phyloP scores from a whole-genome alignment of 2,329 filamentous ascomycete genomes.

The Neonectria coccinea region DNA sequence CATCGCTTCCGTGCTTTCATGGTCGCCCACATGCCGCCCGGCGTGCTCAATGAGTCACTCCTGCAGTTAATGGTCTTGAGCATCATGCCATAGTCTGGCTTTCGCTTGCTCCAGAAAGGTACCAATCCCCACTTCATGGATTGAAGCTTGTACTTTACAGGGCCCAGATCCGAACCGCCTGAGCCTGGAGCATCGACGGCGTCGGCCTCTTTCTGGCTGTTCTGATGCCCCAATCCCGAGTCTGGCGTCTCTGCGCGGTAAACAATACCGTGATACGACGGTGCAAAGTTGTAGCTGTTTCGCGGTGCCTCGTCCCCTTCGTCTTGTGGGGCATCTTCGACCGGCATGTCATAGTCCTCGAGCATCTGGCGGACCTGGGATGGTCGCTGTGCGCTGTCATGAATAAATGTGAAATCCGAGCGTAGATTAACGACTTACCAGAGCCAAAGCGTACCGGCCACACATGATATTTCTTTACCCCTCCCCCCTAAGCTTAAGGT shows the following conservation, averaged over 20 bases:
- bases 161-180: not conserved
- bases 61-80: conserved; percentile 96
- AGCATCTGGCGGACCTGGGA: conserved; percentile 80
- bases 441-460: conserved; percentile 51
- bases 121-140: conserved; percentile 97
- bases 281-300: conserved; percentile 92
- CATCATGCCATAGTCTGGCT: conserved; percentile 80
- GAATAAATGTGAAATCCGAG: not conserved
- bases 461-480: conserved; percentile 46
- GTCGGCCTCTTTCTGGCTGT: conserved; percentile 19
- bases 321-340: conserved; percentile 78
- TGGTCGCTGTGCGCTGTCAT: conserved; percentile 68
- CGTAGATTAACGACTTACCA: conserved; percentile 44
- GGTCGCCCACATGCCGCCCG: conserved; percentile 87
- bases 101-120: conserved; percentile 91
- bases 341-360: conserved; percentile 78
- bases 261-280: conserved; percentile 85
- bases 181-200: conserved; percentile 8
- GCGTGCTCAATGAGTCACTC: conserved; percentile 82
- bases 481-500: too few species aligned
- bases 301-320: conserved; percentile 70
- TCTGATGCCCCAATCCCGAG: conserved; percentile 62
- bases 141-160: conserved; percentile 81
- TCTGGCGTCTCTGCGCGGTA: conserved; percentile 82
- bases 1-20: conserved; percentile 94